Evolutionary conservation across 2,329 filamentous ascomycete species (phyloP).

Genomic region (Tothia fuscella): DNA sequence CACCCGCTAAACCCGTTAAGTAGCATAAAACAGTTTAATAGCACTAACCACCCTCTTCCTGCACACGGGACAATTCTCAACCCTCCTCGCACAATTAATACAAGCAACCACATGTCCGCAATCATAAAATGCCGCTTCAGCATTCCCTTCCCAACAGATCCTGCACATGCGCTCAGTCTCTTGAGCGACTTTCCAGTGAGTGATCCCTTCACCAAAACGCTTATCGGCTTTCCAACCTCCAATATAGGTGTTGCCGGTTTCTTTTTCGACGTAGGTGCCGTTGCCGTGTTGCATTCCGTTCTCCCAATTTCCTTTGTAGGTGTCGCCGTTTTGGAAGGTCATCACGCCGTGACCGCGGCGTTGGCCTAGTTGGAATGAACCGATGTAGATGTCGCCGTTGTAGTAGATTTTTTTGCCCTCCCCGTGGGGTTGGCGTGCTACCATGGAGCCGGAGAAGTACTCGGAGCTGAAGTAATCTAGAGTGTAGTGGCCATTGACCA

Average conservation of each 20-base stretch:
- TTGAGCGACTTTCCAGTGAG: constrained; percentile 49
- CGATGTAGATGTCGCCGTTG: constrained; percentile 44
- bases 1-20: constrained; percentile 2
- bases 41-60: constrained; percentile 43
- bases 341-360: constrained; percentile 46
- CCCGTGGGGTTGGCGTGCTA: constrained; percentile 39
- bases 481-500: constrained; percentile 34
- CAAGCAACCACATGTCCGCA: constrained; percentile 54
- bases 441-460: constrained; percentile 43
- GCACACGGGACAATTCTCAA: constrained; percentile 50
- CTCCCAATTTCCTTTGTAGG: constrained; percentile 44
- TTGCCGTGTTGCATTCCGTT: constrained; percentile 54
- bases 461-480: constrained; percentile 43
- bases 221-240: constrained; percentile 50
- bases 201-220: constrained; percentile 49
- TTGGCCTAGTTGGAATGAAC: constrained; percentile 39
- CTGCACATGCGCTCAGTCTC: constrained; percentile 47
- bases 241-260: constrained; percentile 48
- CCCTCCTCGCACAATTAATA: constrained; percentile 44
- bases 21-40: constrained; percentile 40
- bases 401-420: constrained; percentile 41
- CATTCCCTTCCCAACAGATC: constrained; percentile 50
- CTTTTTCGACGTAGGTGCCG: constrained; percentile 43
- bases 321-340: constrained; percentile 52
- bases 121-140: constrained; percentile 49